These are phyloP conservation scores for Mycena filopes DNA, from an alignment of 768 basidiomycete genomes.

Conservation along the genomic window DNA sequence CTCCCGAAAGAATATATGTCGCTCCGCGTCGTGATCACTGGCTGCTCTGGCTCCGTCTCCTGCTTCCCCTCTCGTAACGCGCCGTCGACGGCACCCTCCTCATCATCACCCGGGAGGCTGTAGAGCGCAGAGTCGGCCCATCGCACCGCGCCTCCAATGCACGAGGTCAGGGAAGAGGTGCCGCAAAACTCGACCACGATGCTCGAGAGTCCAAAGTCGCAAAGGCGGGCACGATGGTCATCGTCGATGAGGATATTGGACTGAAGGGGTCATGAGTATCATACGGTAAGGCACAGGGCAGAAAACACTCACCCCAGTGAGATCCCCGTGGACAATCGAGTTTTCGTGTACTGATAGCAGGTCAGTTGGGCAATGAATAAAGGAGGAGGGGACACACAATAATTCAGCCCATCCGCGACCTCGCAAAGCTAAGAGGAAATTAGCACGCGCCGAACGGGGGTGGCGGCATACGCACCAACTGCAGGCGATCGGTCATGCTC, in stretches of 20 bases:
- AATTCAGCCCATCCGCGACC: slow-evolving; percentile 50
- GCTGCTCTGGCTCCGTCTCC: slow-evolving; percentile 23
- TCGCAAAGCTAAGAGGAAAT: slow-evolving; percentile 45
- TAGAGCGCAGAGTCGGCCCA: slow-evolving; percentile 60
- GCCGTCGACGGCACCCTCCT: too few relatives aligned
- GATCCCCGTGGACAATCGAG: slow-evolving; percentile 54
- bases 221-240: slow-evolving; percentile 52
- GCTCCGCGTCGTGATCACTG: slow-evolving; percentile 42
- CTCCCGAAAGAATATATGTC: slow-evolving; percentile 62
- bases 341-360: slow-evolving; percentile 46
- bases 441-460: not conserved
- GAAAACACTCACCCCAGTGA: slow-evolving; percentile 50
- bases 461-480: slow-evolving; percentile 41
- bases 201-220: slow-evolving; percentile 59
- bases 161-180: slow-evolving; percentile 44
- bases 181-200: slow-evolving; percentile 48
- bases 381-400: slow-evolving; percentile 39
- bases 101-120: slow-evolving; percentile 15
- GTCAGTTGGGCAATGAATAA: not conserved
- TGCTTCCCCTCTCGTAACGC: slow-evolving; percentile 16
- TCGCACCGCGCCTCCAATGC: slow-evolving; percentile 56
- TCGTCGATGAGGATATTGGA: slow-evolving; percentile 58
- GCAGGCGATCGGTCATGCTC: slow-evolving; percentile 46
- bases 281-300: not conserved
- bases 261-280: slow-evolving; percentile 38